Percentiles rank a stretch among this genome's conserved stretches.
phyloP scores from a whole-genome alignment of 257 asterid genomes.

The Asclepias syriaca region DNA sequence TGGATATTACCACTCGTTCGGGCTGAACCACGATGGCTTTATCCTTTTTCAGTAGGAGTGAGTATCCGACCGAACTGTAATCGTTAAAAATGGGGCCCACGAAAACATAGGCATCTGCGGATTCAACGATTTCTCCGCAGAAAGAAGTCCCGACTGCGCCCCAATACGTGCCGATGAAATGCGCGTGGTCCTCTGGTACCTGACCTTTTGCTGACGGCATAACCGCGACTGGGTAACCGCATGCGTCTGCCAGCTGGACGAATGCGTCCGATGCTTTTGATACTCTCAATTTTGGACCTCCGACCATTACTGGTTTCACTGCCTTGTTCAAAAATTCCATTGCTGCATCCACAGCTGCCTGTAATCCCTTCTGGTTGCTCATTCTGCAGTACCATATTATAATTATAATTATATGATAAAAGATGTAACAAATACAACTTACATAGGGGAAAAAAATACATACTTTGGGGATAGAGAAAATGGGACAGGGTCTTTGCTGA shows the following conservation, averaged over 20 bases:
- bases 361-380: constrained; percentile 62
- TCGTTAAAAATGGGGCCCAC: constrained; percentile 81
- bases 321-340: constrained; percentile 65
- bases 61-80: constrained; percentile 81
- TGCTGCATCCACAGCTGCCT: constrained; percentile 74
- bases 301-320: constrained; percentile 70
- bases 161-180: constrained; percentile 79
- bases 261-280: constrained; percentile 53
- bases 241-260: constrained; percentile 55
- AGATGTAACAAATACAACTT: too few relatives aligned
- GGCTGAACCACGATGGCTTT: constrained; percentile 71
- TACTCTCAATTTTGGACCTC: constrained; percentile 72
- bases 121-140: constrained; percentile 81
- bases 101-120: constrained; percentile 70
- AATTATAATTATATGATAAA: not conserved
- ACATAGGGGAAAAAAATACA: too few relatives aligned
- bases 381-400: not conserved
- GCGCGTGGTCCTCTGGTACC: constrained; percentile 69
- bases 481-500: constrained; percentile 69
- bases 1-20: constrained; percentile 53
- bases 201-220: constrained; percentile 94
- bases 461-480: constrained; percentile 62
- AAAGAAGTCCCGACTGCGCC: constrained; percentile 75
- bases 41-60: constrained; percentile 68
- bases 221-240: constrained; percentile 50